Conservation (phyloP, 495 filamentous ascomycete species). For the Penicillium antarcticum region DNA sequence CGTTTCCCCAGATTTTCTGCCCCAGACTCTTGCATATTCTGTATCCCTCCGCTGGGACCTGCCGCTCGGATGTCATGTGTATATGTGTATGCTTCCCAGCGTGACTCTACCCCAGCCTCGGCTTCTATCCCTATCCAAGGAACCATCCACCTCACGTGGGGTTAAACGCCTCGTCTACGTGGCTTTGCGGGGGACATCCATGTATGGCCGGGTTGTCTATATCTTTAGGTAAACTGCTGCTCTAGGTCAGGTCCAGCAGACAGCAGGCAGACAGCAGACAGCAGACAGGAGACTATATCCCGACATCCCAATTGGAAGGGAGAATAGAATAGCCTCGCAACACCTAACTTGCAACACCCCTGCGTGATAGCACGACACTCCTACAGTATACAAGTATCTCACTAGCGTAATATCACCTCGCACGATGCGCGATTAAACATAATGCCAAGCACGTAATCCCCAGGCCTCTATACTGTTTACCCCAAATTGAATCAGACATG, state of each 20-base stretch:
- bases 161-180: no score
- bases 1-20: constrained; percentile 23
- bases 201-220: no score
- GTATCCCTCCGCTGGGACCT: not conserved
- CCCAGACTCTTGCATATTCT: constrained; percentile 14
- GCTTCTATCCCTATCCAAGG: no score
- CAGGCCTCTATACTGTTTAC: not conserved
- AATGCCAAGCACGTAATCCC: not conserved
- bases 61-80: not conserved
- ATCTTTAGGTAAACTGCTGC: not conserved
- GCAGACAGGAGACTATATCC: not conserved
- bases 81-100: no score
- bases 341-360: not conserved
- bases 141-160: no score
- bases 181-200: no score
- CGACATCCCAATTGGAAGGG: constrained; percentile 4
- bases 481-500: not conserved
- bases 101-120: no score
- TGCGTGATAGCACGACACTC: no score
- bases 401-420: not conserved
- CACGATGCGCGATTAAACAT: not conserved
- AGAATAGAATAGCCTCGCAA: not conserved
- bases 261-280: not conserved
- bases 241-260: not conserved
- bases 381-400: not conserved